These are phyloP conservation scores for Phytophthora quininea DNA, from an alignment of 352 stramenopile genomes.

Conservation along the genomic window DNA sequence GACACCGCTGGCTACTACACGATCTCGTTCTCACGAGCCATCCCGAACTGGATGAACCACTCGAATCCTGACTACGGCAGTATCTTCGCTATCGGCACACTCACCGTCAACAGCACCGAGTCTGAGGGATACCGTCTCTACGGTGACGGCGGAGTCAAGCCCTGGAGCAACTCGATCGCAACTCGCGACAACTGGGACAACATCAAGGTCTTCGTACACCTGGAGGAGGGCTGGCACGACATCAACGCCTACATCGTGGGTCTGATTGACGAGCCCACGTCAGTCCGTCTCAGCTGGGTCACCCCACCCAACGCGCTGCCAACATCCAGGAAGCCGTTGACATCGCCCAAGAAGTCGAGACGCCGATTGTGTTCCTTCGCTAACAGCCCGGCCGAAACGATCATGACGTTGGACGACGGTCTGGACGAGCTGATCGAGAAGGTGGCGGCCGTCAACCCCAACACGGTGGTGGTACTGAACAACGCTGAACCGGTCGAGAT, in stretches of 20 bases:
- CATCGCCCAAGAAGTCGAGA: conserved; percentile 36
- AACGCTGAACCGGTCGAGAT: conserved; percentile 38
- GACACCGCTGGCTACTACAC: conserved; percentile 39
- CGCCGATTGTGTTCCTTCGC: conserved; percentile 39
- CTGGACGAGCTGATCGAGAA: conserved; percentile 34
- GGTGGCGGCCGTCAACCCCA: conserved; percentile 36
- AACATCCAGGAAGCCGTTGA: conserved; percentile 40
- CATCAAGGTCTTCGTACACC: conserved; percentile 38
- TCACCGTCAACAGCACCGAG: conserved; percentile 31
- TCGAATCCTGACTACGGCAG: conserved; percentile 29
- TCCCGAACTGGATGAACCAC: conserved; percentile 37
- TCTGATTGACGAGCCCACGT: conserved; percentile 33
- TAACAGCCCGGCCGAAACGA: conserved; percentile 30
- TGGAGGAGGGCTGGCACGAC: conserved; percentile 35
- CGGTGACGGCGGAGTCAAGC: conserved; percentile 33
- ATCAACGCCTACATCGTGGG: conserved; percentile 31
- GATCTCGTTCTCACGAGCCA: conserved; percentile 31
- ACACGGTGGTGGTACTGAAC: conserved; percentile 43
- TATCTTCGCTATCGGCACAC: conserved; percentile 23
- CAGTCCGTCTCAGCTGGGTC: conserved; percentile 37
- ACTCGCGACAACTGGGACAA: conserved; percentile 40
- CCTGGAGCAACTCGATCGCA: conserved; percentile 39
- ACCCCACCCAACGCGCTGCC: conserved; percentile 31
- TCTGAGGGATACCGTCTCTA: conserved; percentile 33
- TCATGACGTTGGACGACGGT: conserved; percentile 35